phyloP scores from a whole-genome alignment of 108 stramenopile species.

The Heterococcus sp. region DNA sequence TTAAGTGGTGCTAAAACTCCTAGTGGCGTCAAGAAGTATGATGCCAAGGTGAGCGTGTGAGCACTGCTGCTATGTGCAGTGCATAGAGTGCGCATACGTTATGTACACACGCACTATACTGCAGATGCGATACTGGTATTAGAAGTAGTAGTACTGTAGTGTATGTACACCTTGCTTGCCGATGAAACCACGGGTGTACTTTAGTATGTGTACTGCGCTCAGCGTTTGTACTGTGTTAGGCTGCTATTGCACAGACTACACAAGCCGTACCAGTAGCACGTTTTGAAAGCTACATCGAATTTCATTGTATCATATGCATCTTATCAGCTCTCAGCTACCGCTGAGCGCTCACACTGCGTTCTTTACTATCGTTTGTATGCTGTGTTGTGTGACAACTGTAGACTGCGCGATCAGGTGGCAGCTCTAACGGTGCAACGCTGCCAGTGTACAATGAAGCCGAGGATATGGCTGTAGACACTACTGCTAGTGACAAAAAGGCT shows the following conservation, averaged over 20 bases:
- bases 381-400: too few species aligned
- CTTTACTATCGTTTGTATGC: too few species aligned
- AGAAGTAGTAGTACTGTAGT: neutral
- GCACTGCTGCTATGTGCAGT: constrained; percentile 16
- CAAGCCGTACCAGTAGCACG: constrained; percentile 70
- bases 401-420: too few species aligned
- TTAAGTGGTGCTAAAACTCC: constrained; percentile 68
- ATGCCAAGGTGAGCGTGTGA: constrained; percentile 65
- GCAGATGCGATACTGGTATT: neutral
- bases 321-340: too few species aligned
- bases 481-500: neutral
- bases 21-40: constrained; percentile 42
- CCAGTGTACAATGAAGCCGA: constrained; percentile 76
- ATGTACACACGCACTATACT: constrained; percentile 71
- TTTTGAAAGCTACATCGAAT: constrained; percentile 32
- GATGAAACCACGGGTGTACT: neutral
- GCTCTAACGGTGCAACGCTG: constrained; percentile 66
- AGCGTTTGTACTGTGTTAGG: constrained; percentile 38
- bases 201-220: constrained; percentile 24
- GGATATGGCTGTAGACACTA: constrained; percentile 67
- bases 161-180: neutral
- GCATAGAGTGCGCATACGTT: constrained; percentile 34
- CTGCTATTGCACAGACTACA: constrained; percentile 49
- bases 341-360: too few species aligned
- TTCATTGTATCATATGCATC: constrained; percentile 14